phyloP scores from a whole-genome alignment of 1,284 basidiomycete genomes.

The Sporisorium sorghi region DNA sequence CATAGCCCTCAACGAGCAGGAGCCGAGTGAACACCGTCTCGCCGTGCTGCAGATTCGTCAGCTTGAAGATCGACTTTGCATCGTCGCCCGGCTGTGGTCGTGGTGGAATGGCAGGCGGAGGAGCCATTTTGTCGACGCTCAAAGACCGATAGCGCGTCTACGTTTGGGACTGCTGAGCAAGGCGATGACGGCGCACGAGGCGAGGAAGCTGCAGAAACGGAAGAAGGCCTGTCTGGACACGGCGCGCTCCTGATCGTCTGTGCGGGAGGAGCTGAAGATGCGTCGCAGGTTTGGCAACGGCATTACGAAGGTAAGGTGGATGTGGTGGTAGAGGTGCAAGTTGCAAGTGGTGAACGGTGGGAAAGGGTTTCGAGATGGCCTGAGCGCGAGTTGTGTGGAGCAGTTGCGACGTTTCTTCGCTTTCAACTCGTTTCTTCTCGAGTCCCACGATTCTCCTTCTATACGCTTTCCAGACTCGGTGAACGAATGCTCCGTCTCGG shows the following conservation, averaged over 20 bases:
- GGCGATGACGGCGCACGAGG: constrained; percentile 62
- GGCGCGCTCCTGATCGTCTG: constrained; percentile 58
- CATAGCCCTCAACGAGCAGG: constrained; percentile 35
- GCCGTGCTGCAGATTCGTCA: constrained; percentile 28
- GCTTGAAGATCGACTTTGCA: not conserved
- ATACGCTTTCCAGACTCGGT: not conserved
- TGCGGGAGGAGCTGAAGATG: constrained; percentile 62
- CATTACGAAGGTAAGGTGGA: constrained; percentile 35
- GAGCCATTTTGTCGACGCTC: not conserved
- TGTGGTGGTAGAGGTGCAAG: not conserved
- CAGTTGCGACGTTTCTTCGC: not conserved
- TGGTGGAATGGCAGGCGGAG: constrained; percentile 3
- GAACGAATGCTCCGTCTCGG: constrained; percentile 1
- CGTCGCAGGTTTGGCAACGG: constrained; percentile 59
- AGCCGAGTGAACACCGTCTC: constrained; percentile 43
- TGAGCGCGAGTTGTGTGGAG: constrained; percentile 1
- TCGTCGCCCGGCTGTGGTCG: not conserved
- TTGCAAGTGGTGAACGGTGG: not conserved
- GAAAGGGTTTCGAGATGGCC: not conserved
- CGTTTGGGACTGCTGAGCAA: constrained; percentile 59
- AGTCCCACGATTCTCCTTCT: not conserved
- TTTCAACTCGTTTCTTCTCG: not conserved
- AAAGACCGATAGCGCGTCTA: constrained; percentile 48
- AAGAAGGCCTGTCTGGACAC: constrained; percentile 64
- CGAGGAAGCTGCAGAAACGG: constrained; percentile 60